Base-by-base conservation (phyloP, 768 basidiomycete species). In the Sutorius australiensis region DNA sequence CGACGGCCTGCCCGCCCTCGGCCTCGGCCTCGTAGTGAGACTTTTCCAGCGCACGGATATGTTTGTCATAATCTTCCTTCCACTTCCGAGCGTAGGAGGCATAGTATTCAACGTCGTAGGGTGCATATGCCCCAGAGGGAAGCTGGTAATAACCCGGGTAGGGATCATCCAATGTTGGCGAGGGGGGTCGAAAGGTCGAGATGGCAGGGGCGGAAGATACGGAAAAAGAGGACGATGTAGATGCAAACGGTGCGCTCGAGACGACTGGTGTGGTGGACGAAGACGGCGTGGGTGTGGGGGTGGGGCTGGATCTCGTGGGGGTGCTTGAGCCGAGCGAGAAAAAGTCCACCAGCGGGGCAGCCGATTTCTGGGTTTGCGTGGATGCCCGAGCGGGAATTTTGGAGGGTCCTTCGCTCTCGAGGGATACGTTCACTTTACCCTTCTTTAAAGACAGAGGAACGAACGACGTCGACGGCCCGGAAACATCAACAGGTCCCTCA, bases 131-230 rank as follows among this genome's bases (percentile, higher is more conserved):
- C 16, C 92, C 92, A 7, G 88, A 86, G 0, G 92, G 89, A 17
- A 87, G 77, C 49, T 86, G 83, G 60, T 93, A 92, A 72, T 93
- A 94, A 6, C 92, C 92, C 1, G 92, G 92, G 67, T 92, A 91
- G 14, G 81, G 80, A 63, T 93, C 92, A 8, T 75, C 75, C 4
- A 81, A 79, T 6, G 83, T 86, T 1, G 92, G 91, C 48, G 85
- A 82, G 1, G 89, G 91, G 0, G 84, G 81, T 38, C 79, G 74
- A 58, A 85, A 91, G 40, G 80, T 81, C 6, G 85, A 78, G 11
- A 92, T 66, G 13, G 67, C 67, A 5, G 90, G 90, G 0, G 91
- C 90, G 21, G 90, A 81, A 19, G 86, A 86, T 13, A 81, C 44
- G 6, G 75, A 11, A n/a, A 46, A 37, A 16, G 89, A 84, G 3